These are phyloP conservation scores for Monosporascus ibericus DNA, from an alignment of 2,329 filamentous ascomycete genomes.

Conservation along the genomic window DNA sequence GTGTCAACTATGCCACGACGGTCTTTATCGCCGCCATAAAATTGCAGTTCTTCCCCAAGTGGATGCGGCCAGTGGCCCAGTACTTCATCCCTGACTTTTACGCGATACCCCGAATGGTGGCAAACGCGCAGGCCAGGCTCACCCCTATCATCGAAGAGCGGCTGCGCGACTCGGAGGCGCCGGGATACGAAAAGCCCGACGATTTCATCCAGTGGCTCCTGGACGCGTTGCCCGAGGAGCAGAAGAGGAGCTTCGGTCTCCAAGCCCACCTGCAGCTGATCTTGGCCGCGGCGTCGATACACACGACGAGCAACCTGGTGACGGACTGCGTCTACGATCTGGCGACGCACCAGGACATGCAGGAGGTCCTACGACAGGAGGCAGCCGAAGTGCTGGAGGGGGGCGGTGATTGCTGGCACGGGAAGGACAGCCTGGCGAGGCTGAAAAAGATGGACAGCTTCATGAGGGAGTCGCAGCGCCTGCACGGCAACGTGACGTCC, in stretches of 20 bases:
- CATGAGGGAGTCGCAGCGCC: slow-evolving; percentile 30
- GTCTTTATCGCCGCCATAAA: slow-evolving; percentile 42
- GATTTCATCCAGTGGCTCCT: slow-evolving; percentile 45
- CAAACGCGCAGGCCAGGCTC: slow-evolving; percentile 36
- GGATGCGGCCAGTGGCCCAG: slow-evolving; percentile 41
- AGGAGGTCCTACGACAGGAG: slow-evolving; percentile 46
- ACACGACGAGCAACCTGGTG: slow-evolving; percentile 40
- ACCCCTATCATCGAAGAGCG: slow-evolving; percentile 41
- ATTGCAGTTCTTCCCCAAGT: slow-evolving; percentile 46
- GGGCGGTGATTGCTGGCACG: slow-evolving; percentile 19
- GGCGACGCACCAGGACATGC: slow-evolving; percentile 41
- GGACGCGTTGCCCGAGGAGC: slow-evolving; percentile 28
- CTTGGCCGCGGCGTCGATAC: slow-evolving; percentile 44
- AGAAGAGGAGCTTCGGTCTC: slow-evolving; percentile 31
- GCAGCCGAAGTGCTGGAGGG: slow-evolving; percentile 30
- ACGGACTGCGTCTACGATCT: slow-evolving; percentile 49
- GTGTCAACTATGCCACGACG: slow-evolving; percentile 44
- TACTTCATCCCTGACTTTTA: slow-evolving; percentile 40
- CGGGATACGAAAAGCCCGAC: slow-evolving; percentile 33
- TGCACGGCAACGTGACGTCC: slow-evolving; percentile 31
- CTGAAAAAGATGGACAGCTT: slow-evolving; percentile 37
- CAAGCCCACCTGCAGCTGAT: slow-evolving; percentile 35
- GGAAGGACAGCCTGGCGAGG: slow-evolving; percentile 29
- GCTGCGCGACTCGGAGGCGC: slow-evolving; percentile 32
- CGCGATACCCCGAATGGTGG: slow-evolving; percentile 38